These are phyloP conservation scores for Zoysia matrella DNA, from an alignment of 202 grass and related monocot genomes.

Conservation along the genomic window DNA sequence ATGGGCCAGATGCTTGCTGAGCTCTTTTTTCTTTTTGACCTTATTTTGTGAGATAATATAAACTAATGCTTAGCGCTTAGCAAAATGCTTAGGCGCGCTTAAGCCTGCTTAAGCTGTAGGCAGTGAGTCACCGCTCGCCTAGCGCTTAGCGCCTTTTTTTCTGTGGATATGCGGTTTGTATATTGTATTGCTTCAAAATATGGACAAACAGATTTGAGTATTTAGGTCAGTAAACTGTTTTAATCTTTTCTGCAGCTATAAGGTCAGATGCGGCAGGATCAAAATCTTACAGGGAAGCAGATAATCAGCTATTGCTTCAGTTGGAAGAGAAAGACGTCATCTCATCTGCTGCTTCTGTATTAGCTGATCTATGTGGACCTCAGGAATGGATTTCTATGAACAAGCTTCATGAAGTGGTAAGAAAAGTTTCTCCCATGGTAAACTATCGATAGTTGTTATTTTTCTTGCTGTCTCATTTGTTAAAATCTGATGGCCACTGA, in stretches of 20 bases:
- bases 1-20: too few species aligned
- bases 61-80: too few species aligned
- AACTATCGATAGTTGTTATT: not conserved
- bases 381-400: constrained; percentile 71
- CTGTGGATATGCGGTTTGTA: not conserved
- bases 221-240: constrained; percentile 3
- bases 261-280: constrained; percentile 51
- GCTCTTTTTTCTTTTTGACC: too few species aligned
- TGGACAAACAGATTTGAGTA: constrained; percentile 15
- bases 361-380: constrained; percentile 68
- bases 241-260: constrained; percentile 37
- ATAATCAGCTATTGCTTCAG: constrained; percentile 68
- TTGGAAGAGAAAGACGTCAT: constrained; percentile 95
- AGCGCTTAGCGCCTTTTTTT: too few species aligned
- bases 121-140: too few species aligned
- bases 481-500: not conserved
- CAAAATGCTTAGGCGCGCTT: too few species aligned
- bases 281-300: constrained; percentile 70
- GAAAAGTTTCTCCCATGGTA: constrained; percentile 8
- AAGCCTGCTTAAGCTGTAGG: too few species aligned
- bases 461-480: not conserved
- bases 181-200: not conserved
- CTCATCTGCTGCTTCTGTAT: constrained; percentile 67
- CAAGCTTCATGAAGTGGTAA: constrained; percentile 82
- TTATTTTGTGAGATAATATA: too few species aligned